phyloP scores from a whole-genome alignment of 495 filamentous ascomycete species.

The Penicillium alfredii region DNA sequence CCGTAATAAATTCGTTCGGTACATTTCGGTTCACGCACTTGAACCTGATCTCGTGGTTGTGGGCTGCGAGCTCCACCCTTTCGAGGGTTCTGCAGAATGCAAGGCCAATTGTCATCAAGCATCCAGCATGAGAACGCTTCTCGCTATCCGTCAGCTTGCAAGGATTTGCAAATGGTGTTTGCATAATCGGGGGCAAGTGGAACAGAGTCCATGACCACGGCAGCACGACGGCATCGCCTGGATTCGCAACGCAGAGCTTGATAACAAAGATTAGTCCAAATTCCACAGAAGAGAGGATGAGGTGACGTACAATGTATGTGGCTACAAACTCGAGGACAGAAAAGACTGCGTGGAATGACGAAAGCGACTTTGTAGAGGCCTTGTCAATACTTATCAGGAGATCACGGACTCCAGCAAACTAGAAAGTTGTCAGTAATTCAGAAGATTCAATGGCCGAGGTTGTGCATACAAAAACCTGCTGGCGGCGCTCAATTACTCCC shows the following conservation, averaged over 20 bases:
- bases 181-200: constrained; percentile 5
- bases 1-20: background rate
- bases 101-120: background rate
- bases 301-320: constrained; percentile 5
- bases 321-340: constrained; percentile 3
- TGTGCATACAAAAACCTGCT: background rate
- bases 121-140: background rate
- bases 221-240: constrained; percentile 3
- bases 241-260: constrained; percentile 8
- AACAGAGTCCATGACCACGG: constrained; percentile 11
- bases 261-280: background rate
- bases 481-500: background rate
- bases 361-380: background rate
- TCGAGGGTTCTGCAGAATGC: constrained; percentile 2
- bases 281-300: background rate
- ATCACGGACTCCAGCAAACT: background rate
- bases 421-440: too few relatives aligned
- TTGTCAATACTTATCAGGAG: background rate
- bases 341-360: background rate
- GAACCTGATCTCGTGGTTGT: background rate
- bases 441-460: background rate
- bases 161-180: background rate
- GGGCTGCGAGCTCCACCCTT: background rate
- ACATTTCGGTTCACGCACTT: background rate
- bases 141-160: background rate